A percentile compares a stretch with the other conserved stretches of the same genome.
These are phyloP conservation scores for Plasmodium cynomolgi DNA, from an alignment of 169 alveolate species.

Conservation along the genomic window DNA sequence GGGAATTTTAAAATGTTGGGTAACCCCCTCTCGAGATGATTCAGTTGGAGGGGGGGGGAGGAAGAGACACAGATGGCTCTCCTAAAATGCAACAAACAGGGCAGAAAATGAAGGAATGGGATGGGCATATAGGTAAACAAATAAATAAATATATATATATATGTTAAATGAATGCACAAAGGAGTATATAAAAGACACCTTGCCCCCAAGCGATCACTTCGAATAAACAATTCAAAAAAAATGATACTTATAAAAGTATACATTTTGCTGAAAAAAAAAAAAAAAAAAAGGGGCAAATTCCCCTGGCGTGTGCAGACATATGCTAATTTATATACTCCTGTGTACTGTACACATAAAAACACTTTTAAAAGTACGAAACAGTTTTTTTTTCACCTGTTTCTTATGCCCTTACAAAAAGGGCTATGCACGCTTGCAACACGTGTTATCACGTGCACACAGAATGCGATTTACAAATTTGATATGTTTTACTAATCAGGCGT, in stretches of 20 bases:
- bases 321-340: background rate
- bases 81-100: background rate
- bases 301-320: background rate
- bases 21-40: slow-evolving; percentile 82
- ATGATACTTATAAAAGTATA: background rate
- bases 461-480: slow-evolving; percentile 8
- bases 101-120: background rate
- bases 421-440: background rate
- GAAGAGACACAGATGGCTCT: background rate
- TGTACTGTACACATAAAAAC: background rate
- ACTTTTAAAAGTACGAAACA: background rate
- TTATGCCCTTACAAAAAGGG: background rate
- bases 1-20: slow-evolving; percentile 82
- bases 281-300: background rate
- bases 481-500: background rate
- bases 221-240: background rate
- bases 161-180: background rate
- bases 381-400: background rate
- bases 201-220: background rate
- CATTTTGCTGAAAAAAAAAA: background rate
- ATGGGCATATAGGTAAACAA: slow-evolving; percentile 5
- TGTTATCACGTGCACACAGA: background rate
- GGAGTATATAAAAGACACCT: background rate
- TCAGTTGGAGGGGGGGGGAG: background rate
- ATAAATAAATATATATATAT: slow-evolving; percentile 4